Evolutionary conservation across 164 flowering plant genomes (phyloP).

Genomic region (Akebia trifoliata): DNA sequence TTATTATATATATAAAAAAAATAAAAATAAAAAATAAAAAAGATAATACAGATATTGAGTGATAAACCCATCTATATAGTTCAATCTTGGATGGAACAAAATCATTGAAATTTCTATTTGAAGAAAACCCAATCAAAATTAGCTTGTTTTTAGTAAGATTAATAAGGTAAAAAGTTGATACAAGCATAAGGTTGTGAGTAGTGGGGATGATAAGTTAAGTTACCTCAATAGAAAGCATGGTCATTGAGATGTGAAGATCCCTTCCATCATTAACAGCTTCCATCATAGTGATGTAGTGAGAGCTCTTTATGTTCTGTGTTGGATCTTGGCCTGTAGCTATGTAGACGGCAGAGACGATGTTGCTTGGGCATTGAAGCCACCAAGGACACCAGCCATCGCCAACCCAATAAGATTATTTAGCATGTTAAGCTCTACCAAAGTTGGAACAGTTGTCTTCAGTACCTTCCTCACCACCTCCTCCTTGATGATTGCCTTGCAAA

Average conservation of each 20-base stretch:
- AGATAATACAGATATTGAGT: too few relatives aligned
- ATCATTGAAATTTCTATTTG: too few relatives aligned
- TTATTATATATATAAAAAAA: too few relatives aligned
- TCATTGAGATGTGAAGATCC: constrained; percentile 73
- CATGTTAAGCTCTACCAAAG: constrained; percentile 93
- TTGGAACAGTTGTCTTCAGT: constrained; percentile 61
- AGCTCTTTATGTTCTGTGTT: constrained; percentile 85
- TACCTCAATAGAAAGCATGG: constrained; percentile 92
- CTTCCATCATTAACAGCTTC: constrained; percentile 74
- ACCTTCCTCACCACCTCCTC: constrained; percentile 74
- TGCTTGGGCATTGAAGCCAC: constrained; percentile 91
- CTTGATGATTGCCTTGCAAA: constrained; percentile 72
- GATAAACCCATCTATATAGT: too few relatives aligned
- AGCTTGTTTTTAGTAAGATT: too few relatives aligned
- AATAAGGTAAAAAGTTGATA: too few relatives aligned
- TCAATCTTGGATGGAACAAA: too few relatives aligned
- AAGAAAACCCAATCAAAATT: too few relatives aligned
- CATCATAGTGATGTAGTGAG: constrained; percentile 90
- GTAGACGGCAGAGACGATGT: constrained; percentile 73
- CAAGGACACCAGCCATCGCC: constrained; percentile 80
- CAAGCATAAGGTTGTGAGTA: too few relatives aligned
- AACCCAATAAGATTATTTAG: constrained; percentile 80
- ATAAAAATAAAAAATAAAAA: too few relatives aligned
- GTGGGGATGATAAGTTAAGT: too few relatives aligned
- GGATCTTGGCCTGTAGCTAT: constrained; percentile 95